Conservation (phyloP, 176 grass and related monocot genomes). For the Oryza officinalis region DNA sequence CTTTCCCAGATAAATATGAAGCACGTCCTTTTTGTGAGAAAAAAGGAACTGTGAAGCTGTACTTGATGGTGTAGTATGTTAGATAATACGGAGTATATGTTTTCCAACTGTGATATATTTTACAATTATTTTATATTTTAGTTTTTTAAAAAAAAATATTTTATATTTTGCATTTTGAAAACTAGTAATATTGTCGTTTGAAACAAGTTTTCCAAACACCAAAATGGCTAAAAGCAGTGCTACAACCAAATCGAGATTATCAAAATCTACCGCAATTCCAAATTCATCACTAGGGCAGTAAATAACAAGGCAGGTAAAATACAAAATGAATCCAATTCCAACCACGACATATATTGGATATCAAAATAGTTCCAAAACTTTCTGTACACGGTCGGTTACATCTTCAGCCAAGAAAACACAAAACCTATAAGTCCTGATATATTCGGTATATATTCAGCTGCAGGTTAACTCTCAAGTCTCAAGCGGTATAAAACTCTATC, state of each 20-base stretch:
- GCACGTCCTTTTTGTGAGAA: not conserved
- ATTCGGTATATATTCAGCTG: slow-evolving; percentile 33
- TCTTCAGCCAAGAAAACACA: slow-evolving; percentile 50
- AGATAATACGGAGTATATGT: not conserved
- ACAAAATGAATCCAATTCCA: slow-evolving; percentile 7
- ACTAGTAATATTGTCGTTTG: not conserved
- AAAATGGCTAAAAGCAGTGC: not conserved
- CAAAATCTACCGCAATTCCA: not conserved
- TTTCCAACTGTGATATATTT: not conserved
- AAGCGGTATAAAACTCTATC: slow-evolving; percentile 49
- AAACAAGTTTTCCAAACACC: not conserved
- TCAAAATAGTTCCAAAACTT: slow-evolving; percentile 62
- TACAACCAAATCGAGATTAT: not conserved
- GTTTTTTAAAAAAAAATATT: not conserved
- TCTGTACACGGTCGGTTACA: slow-evolving; percentile 54
- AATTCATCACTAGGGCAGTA: not conserved
- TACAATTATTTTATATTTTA: not conserved
- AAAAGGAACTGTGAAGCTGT: not conserved
- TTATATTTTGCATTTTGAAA: not conserved
- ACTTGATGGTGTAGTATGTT: not conserved
- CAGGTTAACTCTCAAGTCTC: slow-evolving; percentile 38
- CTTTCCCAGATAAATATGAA: not conserved
- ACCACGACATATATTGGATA: slow-evolving; percentile 22
- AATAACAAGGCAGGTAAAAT: slow-evolving; percentile 34
- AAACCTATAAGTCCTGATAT: slow-evolving; percentile 43